phyloP scores from a whole-genome alignment of 2,329 filamentous ascomycete species.

The Aureobasidium mangrovei region DNA sequence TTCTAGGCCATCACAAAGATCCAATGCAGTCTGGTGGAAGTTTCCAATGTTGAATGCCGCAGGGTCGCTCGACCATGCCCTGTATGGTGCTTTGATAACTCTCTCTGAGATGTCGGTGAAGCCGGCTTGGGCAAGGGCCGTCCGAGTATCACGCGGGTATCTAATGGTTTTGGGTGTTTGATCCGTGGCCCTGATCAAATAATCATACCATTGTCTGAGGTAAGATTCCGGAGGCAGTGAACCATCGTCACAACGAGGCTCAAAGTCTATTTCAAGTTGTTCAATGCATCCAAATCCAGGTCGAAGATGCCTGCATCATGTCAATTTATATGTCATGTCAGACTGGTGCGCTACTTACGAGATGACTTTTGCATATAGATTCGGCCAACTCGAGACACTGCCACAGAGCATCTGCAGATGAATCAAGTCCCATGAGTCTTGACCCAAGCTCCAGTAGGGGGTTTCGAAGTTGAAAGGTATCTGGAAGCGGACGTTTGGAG shows the following conservation, averaged over 20 bases:
- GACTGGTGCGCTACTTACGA: slow-evolving; percentile 39
- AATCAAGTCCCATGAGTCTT: slow-evolving; percentile 70
- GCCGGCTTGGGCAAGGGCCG: slow-evolving; percentile 58
- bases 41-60: slow-evolving; percentile 60
- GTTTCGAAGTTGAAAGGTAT: slow-evolving; percentile 69
- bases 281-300: slow-evolving; percentile 71
- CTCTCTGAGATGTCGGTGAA: slow-evolving; percentile 72
- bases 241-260: slow-evolving; percentile 61
- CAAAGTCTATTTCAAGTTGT: slow-evolving; percentile 81
- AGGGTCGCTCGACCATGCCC: slow-evolving; percentile 59
- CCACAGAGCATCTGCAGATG: slow-evolving; percentile 74
- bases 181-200: slow-evolving; percentile 57
- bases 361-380: slow-evolving; percentile 62
- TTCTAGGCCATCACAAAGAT: slow-evolving; percentile 55
- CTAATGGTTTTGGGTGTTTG: slow-evolving; percentile 55
- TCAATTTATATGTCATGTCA: slow-evolving; percentile 20
- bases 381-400: slow-evolving; percentile 66
- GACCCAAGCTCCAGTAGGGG: slow-evolving; percentile 55
- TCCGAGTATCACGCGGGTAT: slow-evolving; percentile 53
- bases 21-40: slow-evolving; percentile 77
- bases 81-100: slow-evolving; percentile 61
- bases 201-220: slow-evolving; percentile 47
- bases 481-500: slow-evolving; percentile 57
- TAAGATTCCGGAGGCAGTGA: slow-evolving; percentile 48
- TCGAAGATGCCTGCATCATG: slow-evolving; percentile 55